Evolutionary conservation across 2,329 filamentous ascomycete genomes (phyloP).

Genomic region (Aspergillus sp.): DNA sequence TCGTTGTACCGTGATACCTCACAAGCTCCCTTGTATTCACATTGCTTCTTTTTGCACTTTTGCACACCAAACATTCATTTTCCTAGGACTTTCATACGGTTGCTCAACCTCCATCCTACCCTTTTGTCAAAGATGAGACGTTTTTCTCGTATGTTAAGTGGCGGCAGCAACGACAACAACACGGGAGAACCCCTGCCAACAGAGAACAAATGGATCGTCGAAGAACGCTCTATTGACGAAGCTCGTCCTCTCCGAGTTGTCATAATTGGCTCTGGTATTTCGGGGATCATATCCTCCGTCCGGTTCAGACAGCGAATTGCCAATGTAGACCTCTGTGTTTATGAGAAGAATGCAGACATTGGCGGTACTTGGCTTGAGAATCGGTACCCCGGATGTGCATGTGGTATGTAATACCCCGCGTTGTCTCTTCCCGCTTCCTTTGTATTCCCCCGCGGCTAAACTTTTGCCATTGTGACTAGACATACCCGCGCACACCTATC

Average conservation of each 20-base stretch:
- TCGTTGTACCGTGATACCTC: too few species aligned
- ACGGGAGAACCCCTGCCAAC: not conserved
- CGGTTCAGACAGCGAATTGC: slow-evolving; percentile 31
- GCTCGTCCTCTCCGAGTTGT: slow-evolving; percentile 26
- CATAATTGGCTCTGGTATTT: slow-evolving; percentile 35
- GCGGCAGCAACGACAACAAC: not conserved
- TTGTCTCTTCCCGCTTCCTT: not conserved
- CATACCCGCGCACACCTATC: slow-evolving; percentile 44
- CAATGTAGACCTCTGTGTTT: slow-evolving; percentile 30
- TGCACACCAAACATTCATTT: too few species aligned
- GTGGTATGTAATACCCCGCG: slow-evolving; percentile 16
- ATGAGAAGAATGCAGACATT: slow-evolving; percentile 30
- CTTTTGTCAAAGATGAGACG: not conserved
- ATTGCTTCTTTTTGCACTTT: too few species aligned
- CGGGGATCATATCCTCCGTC: slow-evolving; percentile 33
- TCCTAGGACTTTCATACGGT: too few species aligned
- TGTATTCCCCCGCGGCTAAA: not conserved
- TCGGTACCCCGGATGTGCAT: slow-evolving; percentile 31
- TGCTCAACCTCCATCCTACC: not conserved
- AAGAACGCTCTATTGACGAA: slow-evolving; percentile 28
- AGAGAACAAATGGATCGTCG: slow-evolving; percentile 14
- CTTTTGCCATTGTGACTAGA: slow-evolving; percentile 19
- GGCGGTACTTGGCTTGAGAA: slow-evolving; percentile 32
- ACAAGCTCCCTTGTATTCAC: too few species aligned
- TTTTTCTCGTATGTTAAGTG: not conserved